Evolutionary conservation across 345 rosid species (phyloP), one percentile per base, ranked within the genome.

Genomic region (Dipteronia sinensis): DNA sequence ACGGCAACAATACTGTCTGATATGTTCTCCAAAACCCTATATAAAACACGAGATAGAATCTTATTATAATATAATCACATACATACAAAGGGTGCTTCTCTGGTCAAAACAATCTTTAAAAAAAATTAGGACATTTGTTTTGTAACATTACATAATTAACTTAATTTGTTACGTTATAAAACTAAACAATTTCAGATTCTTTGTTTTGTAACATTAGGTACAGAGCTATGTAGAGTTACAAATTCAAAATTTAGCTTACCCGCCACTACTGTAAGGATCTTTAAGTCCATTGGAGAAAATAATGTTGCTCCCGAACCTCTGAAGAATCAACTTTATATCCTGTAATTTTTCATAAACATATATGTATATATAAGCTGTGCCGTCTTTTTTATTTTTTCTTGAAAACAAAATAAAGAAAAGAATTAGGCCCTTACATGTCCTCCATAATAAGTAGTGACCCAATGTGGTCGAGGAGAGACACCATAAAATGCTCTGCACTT

Each of bases 401-500:
- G 46, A 42, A 44, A 69, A 23, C 25, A 69, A 12, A 9, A 2
- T 4, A 67, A 19, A 15, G 23, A 67, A 34, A n/a, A 67, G 11
- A 66, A 42, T 42, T 7, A 42, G 9, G 10, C 17, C 2, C 72
- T 17, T 81, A 88, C 94, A 78, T 85, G 79, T 62, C 89, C 90
- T 63, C 90, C 90, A 1, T 80, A 88, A 34, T 88, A 86, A 5
- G 92, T 72, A 16, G 94, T 84, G 72, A 84, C 73, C 90, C 94
- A 87, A 22, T 86, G 87, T 13, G 89, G 88, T 7, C 89, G 79
- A 77, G 94, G 88, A 23, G 74, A 27, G 20, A 86, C 89, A 1
- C 85, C 86, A 4, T 63, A 90, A 0, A 0, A 0, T 15, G 2
- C 0, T 12, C 3, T 74, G 84, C 90, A 89, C 0, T 58, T 0